These are phyloP conservation scores for Mitragyna speciosa DNA, from an alignment of 257 asterid genomes.

Conservation along the genomic window DNA sequence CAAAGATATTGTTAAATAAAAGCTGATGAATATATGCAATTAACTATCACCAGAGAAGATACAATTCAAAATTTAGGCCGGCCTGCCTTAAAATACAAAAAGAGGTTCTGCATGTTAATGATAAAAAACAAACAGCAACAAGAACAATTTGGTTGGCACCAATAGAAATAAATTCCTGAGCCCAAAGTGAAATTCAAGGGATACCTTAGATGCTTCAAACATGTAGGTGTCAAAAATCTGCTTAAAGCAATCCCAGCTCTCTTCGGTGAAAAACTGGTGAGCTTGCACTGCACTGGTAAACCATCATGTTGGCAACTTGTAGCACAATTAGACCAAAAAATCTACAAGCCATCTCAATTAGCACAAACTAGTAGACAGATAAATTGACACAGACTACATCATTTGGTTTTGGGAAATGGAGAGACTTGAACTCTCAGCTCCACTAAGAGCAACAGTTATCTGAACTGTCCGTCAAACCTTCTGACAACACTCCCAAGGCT, in stretches of 20 bases:
- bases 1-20: background rate
- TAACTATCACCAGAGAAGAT: background rate
- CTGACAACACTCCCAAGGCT: constrained; percentile 99
- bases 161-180: background rate
- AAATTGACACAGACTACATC: constrained; percentile 24
- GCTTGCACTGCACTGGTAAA: constrained; percentile 92
- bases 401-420: constrained; percentile 87
- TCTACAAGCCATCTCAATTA: constrained; percentile 13
- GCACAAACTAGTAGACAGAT: constrained; percentile 18
- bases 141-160: no score
- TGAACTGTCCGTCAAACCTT: constrained; percentile 98
- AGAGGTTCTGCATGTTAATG: background rate
- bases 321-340: constrained; percentile 20
- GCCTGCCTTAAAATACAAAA: background rate
- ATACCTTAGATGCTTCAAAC: constrained; percentile 97
- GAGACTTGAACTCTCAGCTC: constrained; percentile 99
- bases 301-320: constrained; percentile 55
- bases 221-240: constrained; percentile 84
- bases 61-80: background rate
- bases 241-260: constrained; percentile 95
- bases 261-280: constrained; percentile 87
- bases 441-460: constrained; percentile 90
- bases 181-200: constrained; percentile 7
- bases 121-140: background rate
- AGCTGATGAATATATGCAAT: background rate